Evolutionary conservation across 2,329 filamentous ascomycete species (phyloP).

Genomic region (Pseudopyrenochaeta lycopersici): DNA sequence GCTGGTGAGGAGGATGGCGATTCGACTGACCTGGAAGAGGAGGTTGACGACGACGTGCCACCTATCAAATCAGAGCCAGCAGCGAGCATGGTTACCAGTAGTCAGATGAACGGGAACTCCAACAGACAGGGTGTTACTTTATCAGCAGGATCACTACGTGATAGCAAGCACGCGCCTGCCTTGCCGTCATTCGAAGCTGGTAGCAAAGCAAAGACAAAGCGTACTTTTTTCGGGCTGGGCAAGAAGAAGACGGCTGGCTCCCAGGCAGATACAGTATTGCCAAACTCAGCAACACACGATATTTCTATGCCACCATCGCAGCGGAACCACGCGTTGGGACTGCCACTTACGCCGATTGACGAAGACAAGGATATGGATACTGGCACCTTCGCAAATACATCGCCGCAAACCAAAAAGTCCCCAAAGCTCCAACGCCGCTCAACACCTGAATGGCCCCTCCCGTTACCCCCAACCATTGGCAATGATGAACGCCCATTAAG

Average conservation of each 20-base stretch:
- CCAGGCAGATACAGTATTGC: slow-evolving; percentile 42
- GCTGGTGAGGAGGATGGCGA: slow-evolving; percentile 66
- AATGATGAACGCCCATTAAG: slow-evolving; percentile 40
- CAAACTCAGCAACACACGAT: slow-evolving; percentile 36
- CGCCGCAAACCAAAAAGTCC: slow-evolving; percentile 33
- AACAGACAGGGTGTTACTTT: slow-evolving; percentile 42
- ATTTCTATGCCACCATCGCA: slow-evolving; percentile 42
- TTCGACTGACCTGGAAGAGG: slow-evolving; percentile 60
- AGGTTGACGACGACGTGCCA: slow-evolving; percentile 47
- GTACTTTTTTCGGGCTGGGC: slow-evolving; percentile 62
- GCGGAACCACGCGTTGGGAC: slow-evolving; percentile 30
- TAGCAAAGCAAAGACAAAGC: slow-evolving; percentile 51
- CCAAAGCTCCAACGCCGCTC: slow-evolving; percentile 60
- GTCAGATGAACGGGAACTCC: slow-evolving; percentile 12
- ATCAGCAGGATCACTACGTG: slow-evolving; percentile 50
- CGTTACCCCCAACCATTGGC: slow-evolving; percentile 39
- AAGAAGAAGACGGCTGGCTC: slow-evolving; percentile 64
- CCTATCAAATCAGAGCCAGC: slow-evolving; percentile 19
- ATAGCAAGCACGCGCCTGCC: slow-evolving; percentile 47
- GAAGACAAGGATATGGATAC: slow-evolving; percentile 43
- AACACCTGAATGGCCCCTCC: slow-evolving; percentile 61
- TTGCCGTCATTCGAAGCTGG: slow-evolving; percentile 35
- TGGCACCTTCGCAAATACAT: slow-evolving; percentile 1
- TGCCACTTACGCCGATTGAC: slow-evolving; percentile 45
- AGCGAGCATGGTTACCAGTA: slow-evolving; percentile 13